A percentile compares a stretch with the other conserved stretches of the same genome.
Evolutionary conservation across 768 basidiomycete genomes (phyloP).

Genomic region (Leccinum variicolor): DNA sequence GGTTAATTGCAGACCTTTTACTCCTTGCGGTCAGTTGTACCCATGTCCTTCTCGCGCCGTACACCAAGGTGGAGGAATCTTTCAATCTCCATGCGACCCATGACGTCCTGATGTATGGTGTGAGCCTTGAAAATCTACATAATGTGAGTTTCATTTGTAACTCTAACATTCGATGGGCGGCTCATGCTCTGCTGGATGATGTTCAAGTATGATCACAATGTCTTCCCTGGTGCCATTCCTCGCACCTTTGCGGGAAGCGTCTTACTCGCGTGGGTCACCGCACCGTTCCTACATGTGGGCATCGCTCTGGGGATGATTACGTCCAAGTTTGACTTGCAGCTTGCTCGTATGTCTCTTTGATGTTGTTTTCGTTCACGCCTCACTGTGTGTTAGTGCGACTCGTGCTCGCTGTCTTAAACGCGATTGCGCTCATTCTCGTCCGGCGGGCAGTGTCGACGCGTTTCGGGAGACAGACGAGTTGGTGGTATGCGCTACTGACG

Average conservation of each 20-base stretch:
- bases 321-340: constrained; percentile 67
- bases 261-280: constrained; percentile 56
- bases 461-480: constrained; percentile 57
- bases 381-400: constrained; percentile 56
- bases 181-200: constrained; percentile 7
- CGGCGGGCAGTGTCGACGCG: constrained; percentile 57
- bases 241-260: constrained; percentile 82
- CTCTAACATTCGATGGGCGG: background rate
- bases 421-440: constrained; percentile 58
- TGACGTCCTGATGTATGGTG: constrained; percentile 80
- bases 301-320: constrained; percentile 39
- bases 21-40: constrained; percentile 50
- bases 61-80: constrained; percentile 96
- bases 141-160: constrained; percentile 41
- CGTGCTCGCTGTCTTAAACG: constrained; percentile 64
- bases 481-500: constrained; percentile 65
- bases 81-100: constrained; percentile 92
- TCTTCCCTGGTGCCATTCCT: constrained; percentile 87
- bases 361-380: background rate
- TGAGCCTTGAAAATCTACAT: constrained; percentile 36
- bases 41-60: constrained; percentile 79
- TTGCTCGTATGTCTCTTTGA: constrained; percentile 50
- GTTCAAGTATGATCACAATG: constrained; percentile 82
- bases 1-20: constrained; percentile 43
- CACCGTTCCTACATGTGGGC: constrained; percentile 46